phyloP scores from a whole-genome alignment of 441 rosid species.

The Adansonia rubrostipa region DNA sequence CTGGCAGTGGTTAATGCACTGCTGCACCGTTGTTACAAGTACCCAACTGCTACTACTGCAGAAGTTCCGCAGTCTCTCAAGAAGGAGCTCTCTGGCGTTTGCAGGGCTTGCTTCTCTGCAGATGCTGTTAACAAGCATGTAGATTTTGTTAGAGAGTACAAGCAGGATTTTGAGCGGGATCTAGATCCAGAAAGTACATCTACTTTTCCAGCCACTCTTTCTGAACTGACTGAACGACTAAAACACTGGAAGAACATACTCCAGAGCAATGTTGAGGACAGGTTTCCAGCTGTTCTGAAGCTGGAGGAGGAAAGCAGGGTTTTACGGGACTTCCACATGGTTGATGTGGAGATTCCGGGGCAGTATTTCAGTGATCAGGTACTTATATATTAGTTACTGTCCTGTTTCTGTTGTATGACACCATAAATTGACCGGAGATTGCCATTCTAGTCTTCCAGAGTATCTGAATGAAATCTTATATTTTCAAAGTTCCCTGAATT shows the following conservation, averaged over 20 bases:
- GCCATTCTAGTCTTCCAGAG: not conserved
- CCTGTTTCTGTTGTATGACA: not conserved
- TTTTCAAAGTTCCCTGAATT: not conserved
- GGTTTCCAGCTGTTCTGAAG: constrained; percentile 90
- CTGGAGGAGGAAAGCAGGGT: constrained; percentile 97
- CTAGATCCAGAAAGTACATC: constrained; percentile 92
- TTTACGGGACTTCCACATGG: constrained; percentile 90
- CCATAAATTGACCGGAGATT: not conserved
- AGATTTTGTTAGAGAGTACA: constrained; percentile 96
- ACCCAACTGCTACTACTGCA: constrained; percentile 94
- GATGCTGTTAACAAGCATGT: constrained; percentile 98
- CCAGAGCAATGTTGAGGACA: constrained; percentile 97
- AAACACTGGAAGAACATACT: constrained; percentile 97
- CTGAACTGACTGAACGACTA: constrained; percentile 81
- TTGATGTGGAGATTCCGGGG: constrained; percentile 99
- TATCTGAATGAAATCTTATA: not conserved
- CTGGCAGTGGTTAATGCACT: constrained; percentile 98
- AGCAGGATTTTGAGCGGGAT: constrained; percentile 93
- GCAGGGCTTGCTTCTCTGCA: constrained; percentile 98
- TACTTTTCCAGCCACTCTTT: constrained; percentile 88
- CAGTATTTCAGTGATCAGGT: constrained; percentile 99
- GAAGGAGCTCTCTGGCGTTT: constrained; percentile 98
- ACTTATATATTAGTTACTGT: not conserved
- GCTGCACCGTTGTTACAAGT: constrained; percentile 99
- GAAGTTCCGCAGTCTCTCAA: constrained; percentile 99